Conservation (phyloP, 2,329 filamentous ascomycete species). For the Periconia macrospinosa region DNA sequence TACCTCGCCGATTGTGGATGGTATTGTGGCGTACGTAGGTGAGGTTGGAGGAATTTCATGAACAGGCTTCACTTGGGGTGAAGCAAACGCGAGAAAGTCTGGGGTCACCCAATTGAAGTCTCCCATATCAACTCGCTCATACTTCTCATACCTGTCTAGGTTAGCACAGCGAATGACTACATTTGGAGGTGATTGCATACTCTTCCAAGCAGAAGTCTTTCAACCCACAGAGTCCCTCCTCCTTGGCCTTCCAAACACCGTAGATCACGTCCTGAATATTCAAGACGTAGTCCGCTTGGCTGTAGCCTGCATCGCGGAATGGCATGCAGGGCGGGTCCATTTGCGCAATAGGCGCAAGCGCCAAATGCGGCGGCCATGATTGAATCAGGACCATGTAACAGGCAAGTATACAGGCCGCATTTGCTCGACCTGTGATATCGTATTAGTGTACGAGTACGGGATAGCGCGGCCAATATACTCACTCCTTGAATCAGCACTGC, state of each 20-base stretch:
- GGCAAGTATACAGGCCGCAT: constrained; percentile 90
- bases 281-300: constrained; percentile 93
- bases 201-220: constrained; percentile 96
- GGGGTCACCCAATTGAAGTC: constrained; percentile 99
- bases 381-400: constrained; percentile 99
- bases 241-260: constrained; percentile 98
- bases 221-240: constrained; percentile 86
- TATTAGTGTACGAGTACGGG: constrained; percentile 18
- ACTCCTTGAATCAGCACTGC: constrained; percentile 87
- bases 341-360: constrained; percentile 92
- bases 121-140: constrained; percentile 93
- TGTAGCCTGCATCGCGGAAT: constrained; percentile 97
- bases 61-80: constrained; percentile 80
- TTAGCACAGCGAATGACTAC: constrained; percentile 15
- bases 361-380: constrained; percentile 94
- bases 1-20: constrained; percentile 74
- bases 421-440: constrained; percentile 69
- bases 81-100: constrained; percentile 93
- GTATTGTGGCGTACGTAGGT: constrained; percentile 73
- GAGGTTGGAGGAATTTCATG: constrained; percentile 72
- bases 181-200: constrained; percentile 45
- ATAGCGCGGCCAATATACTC: constrained; percentile 60
- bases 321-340: constrained; percentile 98
- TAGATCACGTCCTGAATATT: constrained; percentile 98
- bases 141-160: constrained; percentile 76